Base-by-base conservation (phyloP, 2,329 filamentous ascomycete genomes). In the Sphaerostilbella broomeana region DNA sequence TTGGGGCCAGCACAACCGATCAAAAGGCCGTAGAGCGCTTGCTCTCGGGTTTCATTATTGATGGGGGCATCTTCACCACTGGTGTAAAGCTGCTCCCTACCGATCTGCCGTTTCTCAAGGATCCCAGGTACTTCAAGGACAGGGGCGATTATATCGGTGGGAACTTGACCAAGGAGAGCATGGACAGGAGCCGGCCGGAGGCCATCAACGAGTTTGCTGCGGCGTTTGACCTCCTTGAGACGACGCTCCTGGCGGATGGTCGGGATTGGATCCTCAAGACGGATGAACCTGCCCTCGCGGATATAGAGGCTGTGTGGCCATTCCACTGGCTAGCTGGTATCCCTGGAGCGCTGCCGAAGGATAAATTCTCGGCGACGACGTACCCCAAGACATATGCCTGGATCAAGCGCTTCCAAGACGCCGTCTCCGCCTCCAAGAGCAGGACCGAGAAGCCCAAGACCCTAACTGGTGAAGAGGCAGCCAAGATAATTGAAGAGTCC, bases 271-370 rank as follows among this genome's bases (percentile, higher is more conserved):
- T 86, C 7, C 59, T 81, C 10, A 67, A 63, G 9, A 73, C 68
- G 1, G 52, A 68, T 3, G 56, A 58, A 13, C 75, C 78, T 2
- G 69, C 65, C 2, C 56, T 85, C 46, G 79, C 75, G 4, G 84
- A 88, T 56, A 77, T 87, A 44, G 78, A 87, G 61, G 77, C 73
- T 29, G 62, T 82, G 10, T 86, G 78, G 79, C 69, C 73, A 0
- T 70, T 86, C 47, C 72, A 81, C 57, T 87, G 83, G 83, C 58
- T 85, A 2, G 56, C 60, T 3, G 62, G 59, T 9, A 62, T 84
- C 32, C 70, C 70, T 10, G 71, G 71, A 4, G 72, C 73, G 11
- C 64, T 84, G 32, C 71, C 75, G 4, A 42, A 61, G 34, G 64
- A 71, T 15, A 50, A 68, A 6, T 69, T 86, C 46, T 72, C 72